These are phyloP conservation scores for Fusarium subglutinans DNA, from an alignment of 2,329 filamentous ascomycete genomes.

Conservation along the genomic window DNA sequence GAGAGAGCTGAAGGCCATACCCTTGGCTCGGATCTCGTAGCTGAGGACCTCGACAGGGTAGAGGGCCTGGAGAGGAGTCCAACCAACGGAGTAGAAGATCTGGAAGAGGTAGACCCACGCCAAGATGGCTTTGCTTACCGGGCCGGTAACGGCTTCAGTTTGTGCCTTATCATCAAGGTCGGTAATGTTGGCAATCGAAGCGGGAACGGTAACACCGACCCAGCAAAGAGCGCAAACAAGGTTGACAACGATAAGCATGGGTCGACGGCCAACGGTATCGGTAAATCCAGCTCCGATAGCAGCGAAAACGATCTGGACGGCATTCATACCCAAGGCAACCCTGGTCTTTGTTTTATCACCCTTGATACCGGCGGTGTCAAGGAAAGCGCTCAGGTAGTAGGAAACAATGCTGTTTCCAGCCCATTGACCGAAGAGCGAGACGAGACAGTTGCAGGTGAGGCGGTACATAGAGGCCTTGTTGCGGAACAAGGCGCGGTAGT, in stretches of 20 bases:
- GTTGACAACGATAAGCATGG: constrained; percentile 58
- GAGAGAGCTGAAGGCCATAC: constrained; percentile 60
- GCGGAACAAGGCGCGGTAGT: constrained; percentile 57
- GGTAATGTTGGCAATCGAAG: constrained; percentile 49
- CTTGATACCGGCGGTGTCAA: constrained; percentile 60
- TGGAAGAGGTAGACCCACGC: constrained; percentile 53
- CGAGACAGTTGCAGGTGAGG: constrained; percentile 54
- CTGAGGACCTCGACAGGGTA: constrained; percentile 64
- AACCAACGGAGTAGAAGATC: constrained; percentile 54
- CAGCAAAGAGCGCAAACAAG: constrained; percentile 58
- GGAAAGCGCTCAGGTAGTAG: constrained; percentile 61
- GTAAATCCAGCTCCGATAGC: constrained; percentile 58
- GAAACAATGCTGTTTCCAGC: constrained; percentile 54
- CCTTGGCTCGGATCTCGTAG: constrained; percentile 65
- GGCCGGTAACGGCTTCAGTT: constrained; percentile 34
- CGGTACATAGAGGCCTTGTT: constrained; percentile 53
- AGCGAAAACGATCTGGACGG: constrained; percentile 59
- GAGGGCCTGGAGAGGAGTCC: constrained; percentile 51
- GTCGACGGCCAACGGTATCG: constrained; percentile 61
- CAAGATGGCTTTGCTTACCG: constrained; percentile 56
- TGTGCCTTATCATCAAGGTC: constrained; percentile 40
- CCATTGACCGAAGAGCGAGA: constrained; percentile 59
- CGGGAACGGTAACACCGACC: constrained; percentile 58
- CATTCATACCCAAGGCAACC: constrained; percentile 59
- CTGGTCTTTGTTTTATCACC: constrained; percentile 52